phyloP scores from a whole-genome alignment of 2,329 filamentous ascomycete genomes.

The Neurospora sp. region DNA sequence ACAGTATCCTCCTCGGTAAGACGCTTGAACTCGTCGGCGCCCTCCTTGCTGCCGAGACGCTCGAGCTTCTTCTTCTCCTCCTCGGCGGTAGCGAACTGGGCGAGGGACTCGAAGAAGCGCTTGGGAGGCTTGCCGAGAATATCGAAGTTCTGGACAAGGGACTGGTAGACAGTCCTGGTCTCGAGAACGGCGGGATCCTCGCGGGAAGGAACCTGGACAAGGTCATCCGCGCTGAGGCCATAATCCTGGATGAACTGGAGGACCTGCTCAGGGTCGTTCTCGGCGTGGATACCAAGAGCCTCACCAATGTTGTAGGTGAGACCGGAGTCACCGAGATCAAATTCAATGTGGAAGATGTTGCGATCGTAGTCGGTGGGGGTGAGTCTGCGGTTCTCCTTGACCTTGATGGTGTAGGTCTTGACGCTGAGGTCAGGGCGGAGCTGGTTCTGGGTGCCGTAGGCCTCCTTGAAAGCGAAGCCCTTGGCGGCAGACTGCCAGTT shows the following conservation, averaged over 20 bases:
- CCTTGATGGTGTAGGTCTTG: slow-evolving; percentile 78
- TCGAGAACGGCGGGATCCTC: slow-evolving; percentile 67
- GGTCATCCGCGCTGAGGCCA: slow-evolving; percentile 66
- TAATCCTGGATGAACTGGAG: slow-evolving; percentile 84
- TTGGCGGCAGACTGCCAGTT: slow-evolving; percentile 81
- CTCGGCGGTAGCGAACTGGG: slow-evolving; percentile 76
- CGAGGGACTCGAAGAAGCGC: slow-evolving; percentile 90
- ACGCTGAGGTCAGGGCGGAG: slow-evolving; percentile 79
- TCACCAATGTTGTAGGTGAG: slow-evolving; percentile 96
- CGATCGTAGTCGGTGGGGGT: slow-evolving; percentile 85
- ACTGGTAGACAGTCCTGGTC: slow-evolving; percentile 86
- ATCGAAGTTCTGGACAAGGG: slow-evolving; percentile 84
- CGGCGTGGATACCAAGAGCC: slow-evolving; percentile 89
- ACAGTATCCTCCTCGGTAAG: slow-evolving; percentile 83
- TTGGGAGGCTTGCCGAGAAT: slow-evolving; percentile 96
- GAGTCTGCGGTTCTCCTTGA: slow-evolving; percentile 91
- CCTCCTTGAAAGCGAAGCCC: slow-evolving; percentile 88
- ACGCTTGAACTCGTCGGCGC: slow-evolving; percentile 83
- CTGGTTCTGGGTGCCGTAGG: slow-evolving; percentile 61
- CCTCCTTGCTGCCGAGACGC: slow-evolving; percentile 65
- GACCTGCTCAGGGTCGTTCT: slow-evolving; percentile 76
- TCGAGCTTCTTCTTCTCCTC: slow-evolving; percentile 72
- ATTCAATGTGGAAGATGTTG: slow-evolving; percentile 99
- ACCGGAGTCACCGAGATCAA: slow-evolving; percentile 83
- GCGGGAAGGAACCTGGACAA: slow-evolving; percentile 85